Percentiles rank a stretch among this genome's conserved stretches.
Conservation (phyloP, 1,139 yeast genomes). For the Kurtzmaniella quercitrusa region DNA sequence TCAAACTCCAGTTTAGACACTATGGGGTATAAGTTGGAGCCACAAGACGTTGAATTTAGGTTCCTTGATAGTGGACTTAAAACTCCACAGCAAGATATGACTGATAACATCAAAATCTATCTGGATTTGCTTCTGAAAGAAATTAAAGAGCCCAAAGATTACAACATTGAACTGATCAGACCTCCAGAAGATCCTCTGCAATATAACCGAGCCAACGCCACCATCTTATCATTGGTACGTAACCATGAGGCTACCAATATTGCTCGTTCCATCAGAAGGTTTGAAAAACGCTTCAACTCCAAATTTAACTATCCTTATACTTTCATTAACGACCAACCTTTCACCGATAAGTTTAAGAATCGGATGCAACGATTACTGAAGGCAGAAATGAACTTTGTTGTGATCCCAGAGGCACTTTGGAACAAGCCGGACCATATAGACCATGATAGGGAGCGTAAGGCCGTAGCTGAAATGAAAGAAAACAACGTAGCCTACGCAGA, state of each 20-base stretch:
- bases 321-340: conserved; percentile 68
- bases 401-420: conserved; percentile 58
- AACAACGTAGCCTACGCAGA: conserved; percentile 62
- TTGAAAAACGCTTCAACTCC: conserved; percentile 62
- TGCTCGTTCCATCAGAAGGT: conserved; percentile 47
- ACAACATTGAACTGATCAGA: conserved; percentile 29
- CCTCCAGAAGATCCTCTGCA: conserved; percentile 25
- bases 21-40: conserved; percentile 7
- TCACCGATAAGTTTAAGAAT: conserved; percentile 52
- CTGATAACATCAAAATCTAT: conserved; percentile 30
- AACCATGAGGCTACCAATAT: conserved; percentile 54
- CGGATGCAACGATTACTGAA: conserved; percentile 36
- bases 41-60: conserved; percentile 29
- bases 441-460: conserved; percentile 30
- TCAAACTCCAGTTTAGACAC: background rate
- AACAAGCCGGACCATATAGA: conserved; percentile 59
- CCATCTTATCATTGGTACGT: conserved; percentile 66
- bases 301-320: conserved; percentile 79
- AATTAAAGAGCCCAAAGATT: conserved; percentile 50
- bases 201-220: conserved; percentile 62
- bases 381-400: conserved; percentile 57
- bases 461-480: conserved; percentile 34
- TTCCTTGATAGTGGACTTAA: conserved; percentile 25
- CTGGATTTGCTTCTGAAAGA: conserved; percentile 24
- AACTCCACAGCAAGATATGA: conserved; percentile 24